phyloP scores from a whole-genome alignment of 768 basidiomycete species.

The Amyloporia xantha region DNA sequence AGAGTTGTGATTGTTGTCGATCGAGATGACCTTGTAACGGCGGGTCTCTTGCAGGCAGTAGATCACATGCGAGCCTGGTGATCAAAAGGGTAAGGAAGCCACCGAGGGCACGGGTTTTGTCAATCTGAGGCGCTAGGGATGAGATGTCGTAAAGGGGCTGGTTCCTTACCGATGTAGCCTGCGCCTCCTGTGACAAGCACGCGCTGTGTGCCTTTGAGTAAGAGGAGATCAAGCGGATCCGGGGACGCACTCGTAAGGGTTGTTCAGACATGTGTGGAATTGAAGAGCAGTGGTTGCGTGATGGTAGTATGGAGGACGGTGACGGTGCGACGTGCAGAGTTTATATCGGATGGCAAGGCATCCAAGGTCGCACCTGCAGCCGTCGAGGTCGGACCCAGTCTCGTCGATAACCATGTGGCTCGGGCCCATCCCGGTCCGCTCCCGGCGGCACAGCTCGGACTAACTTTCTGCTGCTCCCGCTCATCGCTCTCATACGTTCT shows the following conservation, averaged over 20 bases:
- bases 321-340: too few species aligned
- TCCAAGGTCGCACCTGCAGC: background rate
- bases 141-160: background rate
- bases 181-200: constrained; percentile 76
- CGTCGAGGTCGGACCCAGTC: constrained; percentile 3
- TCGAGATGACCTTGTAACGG: constrained; percentile 85
- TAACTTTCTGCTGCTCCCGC: background rate
- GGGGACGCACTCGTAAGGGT: constrained; percentile 14
- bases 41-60: constrained; percentile 80
- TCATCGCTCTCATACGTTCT: background rate
- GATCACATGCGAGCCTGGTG: constrained; percentile 86
- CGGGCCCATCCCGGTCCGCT: background rate
- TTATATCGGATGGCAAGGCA: constrained; percentile 9
- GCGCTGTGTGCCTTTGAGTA: constrained; percentile 32
- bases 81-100: constrained; percentile 1
- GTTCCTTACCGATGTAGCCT: constrained; percentile 75
- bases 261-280: constrained; percentile 11
- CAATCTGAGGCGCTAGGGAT: background rate
- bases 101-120: background rate
- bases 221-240: background rate
- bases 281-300: background rate
- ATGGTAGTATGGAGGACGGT: background rate
- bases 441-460: background rate
- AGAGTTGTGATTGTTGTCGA: constrained; percentile 96
- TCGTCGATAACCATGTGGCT: background rate